These are phyloP conservation scores for Magnolia officinalis DNA, from an alignment of 164 flowering plant genomes.

Conservation along the genomic window DNA sequence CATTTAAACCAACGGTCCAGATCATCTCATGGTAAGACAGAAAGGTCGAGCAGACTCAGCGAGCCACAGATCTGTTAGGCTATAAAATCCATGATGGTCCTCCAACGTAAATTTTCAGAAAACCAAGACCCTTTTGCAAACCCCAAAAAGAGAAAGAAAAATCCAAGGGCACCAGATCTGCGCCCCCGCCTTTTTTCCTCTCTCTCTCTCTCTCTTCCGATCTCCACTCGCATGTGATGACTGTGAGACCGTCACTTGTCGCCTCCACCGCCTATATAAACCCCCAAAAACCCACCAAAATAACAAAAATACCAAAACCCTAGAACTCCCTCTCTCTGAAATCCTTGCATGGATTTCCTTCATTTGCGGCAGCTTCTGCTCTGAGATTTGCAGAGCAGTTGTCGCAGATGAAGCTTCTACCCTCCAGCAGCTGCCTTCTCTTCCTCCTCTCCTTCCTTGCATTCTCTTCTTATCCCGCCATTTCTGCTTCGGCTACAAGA, in stretches of 20 bases:
- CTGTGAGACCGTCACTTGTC: not conserved
- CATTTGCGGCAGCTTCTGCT: conserved; percentile 11
- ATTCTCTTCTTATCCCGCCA: conserved; percentile 5
- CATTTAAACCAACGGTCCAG: not conserved
- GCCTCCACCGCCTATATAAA: not conserved
- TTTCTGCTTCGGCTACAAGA: conserved; percentile 17
- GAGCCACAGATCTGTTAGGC: not conserved
- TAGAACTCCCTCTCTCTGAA: not conserved
- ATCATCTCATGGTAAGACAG: not conserved
- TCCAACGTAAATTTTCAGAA: not conserved
- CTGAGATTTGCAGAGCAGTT: conserved; percentile 4
- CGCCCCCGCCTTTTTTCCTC: not conserved
- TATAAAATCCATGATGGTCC: not conserved
- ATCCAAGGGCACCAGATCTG: not conserved
- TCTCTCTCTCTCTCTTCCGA: not conserved
- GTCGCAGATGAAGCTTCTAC: conserved; percentile 21
- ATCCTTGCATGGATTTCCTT: conserved; percentile 4
- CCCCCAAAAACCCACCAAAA: not conserved
- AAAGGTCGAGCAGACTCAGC: not conserved
- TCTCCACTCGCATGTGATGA: not conserved
- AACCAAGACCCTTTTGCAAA: not conserved
- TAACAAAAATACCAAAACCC: conserved; percentile 4
- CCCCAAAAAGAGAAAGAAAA: not conserved
- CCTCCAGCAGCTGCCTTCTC: not conserved
- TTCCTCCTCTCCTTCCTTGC: not conserved